Evolutionary conservation across 2,329 filamentous ascomycete genomes (phyloP).

Genomic region (Trichoderma brevicompactum): DNA sequence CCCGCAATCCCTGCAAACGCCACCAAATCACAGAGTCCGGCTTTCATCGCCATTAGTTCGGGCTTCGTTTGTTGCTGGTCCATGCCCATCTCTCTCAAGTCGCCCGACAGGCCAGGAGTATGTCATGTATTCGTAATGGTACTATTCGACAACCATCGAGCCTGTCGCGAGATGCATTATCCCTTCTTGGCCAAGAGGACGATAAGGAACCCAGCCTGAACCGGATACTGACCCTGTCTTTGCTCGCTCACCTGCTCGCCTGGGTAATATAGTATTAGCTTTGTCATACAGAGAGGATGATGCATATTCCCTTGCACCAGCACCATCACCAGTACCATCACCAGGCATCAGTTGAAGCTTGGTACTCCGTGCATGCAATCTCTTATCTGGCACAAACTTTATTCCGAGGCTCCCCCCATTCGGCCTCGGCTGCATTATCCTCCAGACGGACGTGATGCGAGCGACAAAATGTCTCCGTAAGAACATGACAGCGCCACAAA

Average conservation of each 20-base stretch:
- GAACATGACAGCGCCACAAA: slow-evolving; percentile 9
- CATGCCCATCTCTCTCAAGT: not conserved
- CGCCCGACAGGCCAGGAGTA: not conserved
- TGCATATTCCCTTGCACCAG: not conserved
- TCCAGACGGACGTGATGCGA: slow-evolving; percentile 11
- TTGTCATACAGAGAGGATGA: too few species aligned
- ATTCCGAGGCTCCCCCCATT: slow-evolving; percentile 21
- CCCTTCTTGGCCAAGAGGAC: not conserved
- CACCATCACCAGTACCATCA: too few species aligned
- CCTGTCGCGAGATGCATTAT: not conserved
- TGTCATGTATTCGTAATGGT: not conserved
- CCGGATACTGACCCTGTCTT: too few species aligned
- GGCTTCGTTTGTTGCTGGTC: not conserved
- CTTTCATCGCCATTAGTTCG: not conserved
- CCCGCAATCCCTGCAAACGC: not conserved
- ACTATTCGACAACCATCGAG: not conserved
- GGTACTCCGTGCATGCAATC: not conserved
- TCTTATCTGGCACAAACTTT: slow-evolving; percentile 25
- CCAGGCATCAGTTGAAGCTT: too few species aligned
- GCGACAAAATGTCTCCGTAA: slow-evolving; percentile 6
- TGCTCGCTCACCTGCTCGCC: too few species aligned
- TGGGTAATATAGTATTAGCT: too few species aligned
- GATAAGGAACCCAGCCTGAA: not conserved
- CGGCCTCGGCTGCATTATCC: slow-evolving; percentile 16
- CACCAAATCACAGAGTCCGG: not conserved